A percentile compares a stretch with the other conserved stretches of the same genome.
phyloP scores from a whole-genome alignment of 805 yeast species.

The Sugiyamaella mastotermitis region DNA sequence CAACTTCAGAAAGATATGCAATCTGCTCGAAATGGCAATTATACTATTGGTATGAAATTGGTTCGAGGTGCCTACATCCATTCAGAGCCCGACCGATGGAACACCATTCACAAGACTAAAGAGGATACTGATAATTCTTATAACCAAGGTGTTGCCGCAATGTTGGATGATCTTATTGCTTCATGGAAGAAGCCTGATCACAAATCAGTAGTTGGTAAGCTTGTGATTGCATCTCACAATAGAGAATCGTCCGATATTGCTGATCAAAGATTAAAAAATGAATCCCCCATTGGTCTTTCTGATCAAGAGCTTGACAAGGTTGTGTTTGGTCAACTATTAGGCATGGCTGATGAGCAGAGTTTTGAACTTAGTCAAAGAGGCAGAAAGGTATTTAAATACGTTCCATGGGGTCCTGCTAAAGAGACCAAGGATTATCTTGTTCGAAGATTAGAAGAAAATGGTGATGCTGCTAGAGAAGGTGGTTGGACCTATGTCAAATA shows the following conservation, averaged over 20 bases:
- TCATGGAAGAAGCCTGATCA: slow-evolving; percentile 46
- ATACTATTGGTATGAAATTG: slow-evolving; percentile 78
- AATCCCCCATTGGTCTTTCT: slow-evolving; percentile 19
- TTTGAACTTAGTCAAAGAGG: slow-evolving; percentile 61
- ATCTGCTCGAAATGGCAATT: slow-evolving; percentile 53
- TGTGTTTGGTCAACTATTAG: slow-evolving; percentile 83
- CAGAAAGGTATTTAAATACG: slow-evolving; percentile 81
- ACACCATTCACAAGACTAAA: slow-evolving; percentile 70
- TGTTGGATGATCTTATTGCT: slow-evolving; percentile 52
- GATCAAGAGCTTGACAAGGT: slow-evolving; percentile 34
- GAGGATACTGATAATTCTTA: slow-evolving; percentile 73
- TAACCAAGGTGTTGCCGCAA: slow-evolving; percentile 58
- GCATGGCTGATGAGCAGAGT: slow-evolving; percentile 92
- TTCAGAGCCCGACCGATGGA: slow-evolving; percentile 65
- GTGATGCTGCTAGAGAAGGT: slow-evolving; percentile 72
- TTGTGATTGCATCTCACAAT: slow-evolving; percentile 91
- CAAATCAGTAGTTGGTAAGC: slow-evolving; percentile 39
- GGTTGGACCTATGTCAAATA: slow-evolving; percentile 23
- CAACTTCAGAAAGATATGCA: slow-evolving; percentile 57
- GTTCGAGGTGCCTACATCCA: slow-evolving; percentile 96
- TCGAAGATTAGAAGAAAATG: slow-evolving; percentile 91
- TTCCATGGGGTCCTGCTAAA: slow-evolving; percentile 95
- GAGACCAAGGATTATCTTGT: slow-evolving; percentile 87
- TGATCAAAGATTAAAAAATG: slow-evolving; percentile 45
- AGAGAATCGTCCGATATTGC: slow-evolving; percentile 69